Base-by-base conservation (phyloP, 768 basidiomycete species). In the Agaricus sinodeliciosus region DNA sequence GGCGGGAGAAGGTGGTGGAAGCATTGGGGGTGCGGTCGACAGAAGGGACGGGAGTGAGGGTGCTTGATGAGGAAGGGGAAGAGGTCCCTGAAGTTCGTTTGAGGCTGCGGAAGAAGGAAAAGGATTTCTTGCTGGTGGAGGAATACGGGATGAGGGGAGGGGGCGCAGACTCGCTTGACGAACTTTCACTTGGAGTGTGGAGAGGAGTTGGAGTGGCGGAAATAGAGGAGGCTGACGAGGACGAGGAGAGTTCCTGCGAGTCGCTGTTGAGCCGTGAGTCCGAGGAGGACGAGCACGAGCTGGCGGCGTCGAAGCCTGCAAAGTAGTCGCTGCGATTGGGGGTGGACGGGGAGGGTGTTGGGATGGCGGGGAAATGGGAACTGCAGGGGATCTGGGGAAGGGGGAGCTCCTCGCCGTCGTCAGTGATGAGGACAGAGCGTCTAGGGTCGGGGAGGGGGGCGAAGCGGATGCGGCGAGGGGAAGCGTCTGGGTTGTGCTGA, bases 361-460 rank as follows among this genome's bases (percentile, higher is more conserved):
- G 51, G 27, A 62, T 54, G 48, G 63, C 53, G 27, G 67, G 57
- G 56, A 67, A 55, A 48, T 62, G 48, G 35, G 60, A 65, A 36
- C 58, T 45, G 34, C 60, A 65, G 9, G 57, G 54, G 31, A 49
- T 46, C 15, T 59, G 46, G 40, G 64, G 55, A 48, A 74, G 62
- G 22, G 69, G 68, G n/a, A 69, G 56, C 58, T 75, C 72, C 47
- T 67, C 67, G 58, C 70, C 73, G 62, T 74, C 68, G 56, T 73
- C 73, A 22, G 64, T 66, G 55, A 71, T 63, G 58, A 71, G 57
- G 55, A 75, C 71, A 47, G 78, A 74, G 47, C 80, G 74, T 19
- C 80, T 74, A 1, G 88, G 87, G 59, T 88, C 85, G 0, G 92
- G 92, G 15, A 94, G 78, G 1, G 92, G 92, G 0, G 92, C 91